Conservation (phyloP, 768 basidiomycete genomes). For the Tephrocybe sp. region DNA sequence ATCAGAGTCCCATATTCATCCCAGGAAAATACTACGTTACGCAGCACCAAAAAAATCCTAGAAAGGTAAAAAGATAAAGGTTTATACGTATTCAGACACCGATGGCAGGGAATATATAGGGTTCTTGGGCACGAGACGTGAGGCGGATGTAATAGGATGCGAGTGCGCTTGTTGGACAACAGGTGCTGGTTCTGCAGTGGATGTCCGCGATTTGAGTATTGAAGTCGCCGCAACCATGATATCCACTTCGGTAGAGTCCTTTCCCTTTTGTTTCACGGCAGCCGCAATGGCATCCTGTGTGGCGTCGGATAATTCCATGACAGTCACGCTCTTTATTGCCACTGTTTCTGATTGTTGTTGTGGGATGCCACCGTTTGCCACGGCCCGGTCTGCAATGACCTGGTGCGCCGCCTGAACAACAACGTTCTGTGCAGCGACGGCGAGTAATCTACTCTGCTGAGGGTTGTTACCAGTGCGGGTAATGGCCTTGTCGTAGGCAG, state of each 20-base stretch:
- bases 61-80: conserved; percentile 23
- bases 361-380: conserved; percentile 37
- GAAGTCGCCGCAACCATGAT: conserved; percentile 72
- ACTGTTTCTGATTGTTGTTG: conserved; percentile 37
- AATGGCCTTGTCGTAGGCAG: conserved; percentile 73
- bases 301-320: conserved; percentile 50
- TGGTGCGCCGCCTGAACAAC: conserved; percentile 82
- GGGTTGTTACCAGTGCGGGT: conserved; percentile 46
- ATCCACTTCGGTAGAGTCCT: conserved; percentile 75
- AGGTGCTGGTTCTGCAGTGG: conserved; percentile 23
- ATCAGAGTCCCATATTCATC: conserved; percentile 29
- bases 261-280: conserved; percentile 76
- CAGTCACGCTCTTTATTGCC: conserved; percentile 49
- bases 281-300: conserved; percentile 73
- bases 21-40: conserved; percentile 24
- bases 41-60: conserved; percentile 27
- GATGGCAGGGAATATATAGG: conserved; percentile 33
- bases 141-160: conserved; percentile 19
- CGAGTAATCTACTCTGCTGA: conserved; percentile 56
- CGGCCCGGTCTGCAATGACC: conserved; percentile 48
- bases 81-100: conserved; percentile 43
- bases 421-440: conserved; percentile 78
- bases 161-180: conserved; percentile 19
- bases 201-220: conserved; percentile 44
- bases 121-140: conserved; percentile 22